phyloP scores from a whole-genome alignment of 176 grass and related monocot genomes.

The Avena eriantha region DNA sequence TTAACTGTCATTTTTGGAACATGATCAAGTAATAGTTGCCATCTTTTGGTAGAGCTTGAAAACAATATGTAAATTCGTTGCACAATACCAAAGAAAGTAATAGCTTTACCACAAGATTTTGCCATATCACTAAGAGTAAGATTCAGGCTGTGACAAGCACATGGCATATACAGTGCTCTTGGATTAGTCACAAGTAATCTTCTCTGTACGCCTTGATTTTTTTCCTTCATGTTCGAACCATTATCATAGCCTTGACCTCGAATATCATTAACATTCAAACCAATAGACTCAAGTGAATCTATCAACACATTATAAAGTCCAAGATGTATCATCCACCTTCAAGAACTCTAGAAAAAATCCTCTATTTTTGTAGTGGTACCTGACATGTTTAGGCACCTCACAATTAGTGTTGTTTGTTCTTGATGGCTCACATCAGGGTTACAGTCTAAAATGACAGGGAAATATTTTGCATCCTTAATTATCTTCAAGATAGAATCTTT shows the following conservation, averaged over 20 bases:
- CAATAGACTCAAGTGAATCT: not conserved
- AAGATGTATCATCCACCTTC: constrained; percentile 3
- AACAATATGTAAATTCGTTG: not conserved
- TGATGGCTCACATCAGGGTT: not conserved
- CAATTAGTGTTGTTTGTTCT: constrained; percentile 2
- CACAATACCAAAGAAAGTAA: not conserved
- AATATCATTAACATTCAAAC: not conserved
- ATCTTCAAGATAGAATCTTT: not conserved
- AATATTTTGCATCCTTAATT: constrained; percentile 30
- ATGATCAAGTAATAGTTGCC: not conserved
- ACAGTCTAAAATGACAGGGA: constrained; percentile 19
- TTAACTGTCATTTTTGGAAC: too few species aligned
- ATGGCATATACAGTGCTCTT: too few species aligned
- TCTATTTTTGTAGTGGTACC: not conserved
- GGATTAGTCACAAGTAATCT: too few species aligned
- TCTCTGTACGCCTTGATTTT: too few species aligned
- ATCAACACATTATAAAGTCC: not conserved
- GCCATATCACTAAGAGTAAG: not conserved
- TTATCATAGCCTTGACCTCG: too few species aligned
- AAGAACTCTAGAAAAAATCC: not conserved
- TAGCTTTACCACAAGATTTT: not conserved
- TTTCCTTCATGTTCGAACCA: too few species aligned
- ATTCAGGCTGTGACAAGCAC: too few species aligned
- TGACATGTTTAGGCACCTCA: not conserved
- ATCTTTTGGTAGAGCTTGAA: not conserved